Percentiles rank a stretch among this genome's conserved stretches.
These are phyloP conservation scores for Flaveria sonorensis DNA, from an alignment of 129 eudicot species.

Conservation along the genomic window DNA sequence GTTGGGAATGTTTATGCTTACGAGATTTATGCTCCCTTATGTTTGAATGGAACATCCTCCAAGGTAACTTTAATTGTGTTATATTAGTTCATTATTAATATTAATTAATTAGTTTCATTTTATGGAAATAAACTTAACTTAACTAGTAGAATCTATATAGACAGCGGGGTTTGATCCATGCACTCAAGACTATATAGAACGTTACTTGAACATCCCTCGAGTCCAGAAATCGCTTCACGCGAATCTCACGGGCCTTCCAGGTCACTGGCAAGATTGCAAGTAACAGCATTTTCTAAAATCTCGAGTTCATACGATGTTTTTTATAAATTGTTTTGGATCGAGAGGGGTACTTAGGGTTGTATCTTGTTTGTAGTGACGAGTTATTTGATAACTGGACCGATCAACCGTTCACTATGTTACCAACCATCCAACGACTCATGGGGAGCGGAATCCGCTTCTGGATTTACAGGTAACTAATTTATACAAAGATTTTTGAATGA, in stretches of 20 bases:
- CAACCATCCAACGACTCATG: slow-evolving; percentile 52
- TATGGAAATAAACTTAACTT: too few relatives aligned
- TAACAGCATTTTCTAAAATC: slow-evolving; percentile 19
- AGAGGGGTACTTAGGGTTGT: background rate
- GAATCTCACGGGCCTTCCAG: slow-evolving; percentile 47
- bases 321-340: background rate
- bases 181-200: slow-evolving; percentile 38
- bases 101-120: background rate
- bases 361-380: slow-evolving; percentile 9
- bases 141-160: slow-evolving; percentile 19
- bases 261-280: slow-evolving; percentile 62
- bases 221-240: slow-evolving; percentile 71
- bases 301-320: background rate
- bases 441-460: slow-evolving; percentile 58
- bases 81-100: background rate
- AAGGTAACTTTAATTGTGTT: slow-evolving; percentile 27
- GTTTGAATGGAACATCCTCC: slow-evolving; percentile 32
- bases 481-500: background rate
- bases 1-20: slow-evolving; percentile 35
- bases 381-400: slow-evolving; percentile 41
- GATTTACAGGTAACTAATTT: slow-evolving; percentile 52
- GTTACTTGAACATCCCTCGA: slow-evolving; percentile 52
- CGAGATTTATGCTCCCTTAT: slow-evolving; percentile 66
- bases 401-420: slow-evolving; percentile 51
- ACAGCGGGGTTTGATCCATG: slow-evolving; percentile 58